Conservation (phyloP, 495 filamentous ascomycete species). For the Podospora tetraspora region DNA sequence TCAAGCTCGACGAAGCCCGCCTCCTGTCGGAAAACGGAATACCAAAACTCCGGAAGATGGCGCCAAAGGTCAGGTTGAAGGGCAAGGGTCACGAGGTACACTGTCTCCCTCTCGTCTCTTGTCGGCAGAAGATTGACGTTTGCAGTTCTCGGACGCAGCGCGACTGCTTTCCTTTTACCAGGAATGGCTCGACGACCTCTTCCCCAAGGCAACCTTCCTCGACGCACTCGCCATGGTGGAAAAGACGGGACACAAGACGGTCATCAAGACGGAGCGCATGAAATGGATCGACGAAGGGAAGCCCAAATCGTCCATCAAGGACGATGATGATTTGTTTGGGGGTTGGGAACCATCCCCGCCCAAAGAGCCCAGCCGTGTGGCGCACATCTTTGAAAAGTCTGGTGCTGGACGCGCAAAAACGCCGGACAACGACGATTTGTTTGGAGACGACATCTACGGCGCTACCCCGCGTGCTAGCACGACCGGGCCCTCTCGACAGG, state of each 20-base stretch:
- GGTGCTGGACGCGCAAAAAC: slow-evolving; percentile 23
- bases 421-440: slow-evolving; percentile 29
- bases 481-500: slow-evolving; percentile 4
- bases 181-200: slow-evolving; percentile 94
- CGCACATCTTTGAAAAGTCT: slow-evolving; percentile 45
- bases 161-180: slow-evolving; percentile 87
- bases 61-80: slow-evolving; percentile 71
- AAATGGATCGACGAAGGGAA: slow-evolving; percentile 79
- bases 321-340: slow-evolving; percentile 46
- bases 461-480: slow-evolving; percentile 32
- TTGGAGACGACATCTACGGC: slow-evolving; percentile 40
- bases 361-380: slow-evolving; percentile 35
- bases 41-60: slow-evolving; percentile 68
- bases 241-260: slow-evolving; percentile 81
- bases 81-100: slow-evolving; percentile 90
- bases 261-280: slow-evolving; percentile 58
- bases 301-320: slow-evolving; percentile 39
- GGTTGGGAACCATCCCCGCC: slow-evolving; percentile 20
- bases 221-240: slow-evolving; percentile 91
- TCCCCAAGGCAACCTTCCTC: slow-evolving; percentile 86
- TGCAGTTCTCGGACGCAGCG: slow-evolving; percentile 76
- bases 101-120: not conserved
- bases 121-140: not conserved
- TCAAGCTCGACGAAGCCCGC: slow-evolving; percentile 83
- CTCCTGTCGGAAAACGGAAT: slow-evolving; percentile 75